Base-by-base conservation (phyloP, 257 asterid species). In the Capsicum baccatum region DNA sequence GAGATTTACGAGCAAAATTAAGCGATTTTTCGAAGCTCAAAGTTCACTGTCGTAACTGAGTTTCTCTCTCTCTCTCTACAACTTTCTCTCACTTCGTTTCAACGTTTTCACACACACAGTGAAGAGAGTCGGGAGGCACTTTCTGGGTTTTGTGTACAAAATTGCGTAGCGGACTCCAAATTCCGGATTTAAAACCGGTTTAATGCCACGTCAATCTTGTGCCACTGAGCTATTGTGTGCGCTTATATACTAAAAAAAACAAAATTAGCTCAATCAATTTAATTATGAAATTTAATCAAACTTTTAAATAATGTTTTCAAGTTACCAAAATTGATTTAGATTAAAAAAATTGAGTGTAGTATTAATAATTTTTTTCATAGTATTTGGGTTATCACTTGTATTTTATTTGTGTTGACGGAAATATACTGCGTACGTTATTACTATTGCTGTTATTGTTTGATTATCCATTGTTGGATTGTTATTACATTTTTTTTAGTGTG, bases 101-200 rank as follows among this genome's bases (percentile, higher is more conserved):
- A 67, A 79, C 88, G 82, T 33, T 85, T 84, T 86, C 83, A 57
- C 90, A 76, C 86, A 57, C 90, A 76, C 83, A 71, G 78, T 59
- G 54, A 56, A 21, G 84, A 50, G 52, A 54, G 81, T 71, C 47
- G 63, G 66, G 86, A 47, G 47, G 70, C 21, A 63, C 66, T 4
- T n/a, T 86, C 79, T 44, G 15, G 82, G 90, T 63, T 84, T 55
- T 67, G 84, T 9, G 76, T 3, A 52, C 86, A 89, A 76, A 74
- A 48, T 11, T 90, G 85, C 88, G 85, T 10, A 8, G 87, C 98
- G 98, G 98, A 95, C 92, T 89, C 88, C 91, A 94, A 89, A 89
- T 83, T 76, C 90, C 94, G 96, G 95, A 94, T 89, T 93, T 93
- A 58, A 95, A 91, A 91, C 82, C 81, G 80, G 86, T 89, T 90